Evolutionary conservation across 345 rosid genomes (phyloP).

Genomic region (Eutrema heterophyllum): DNA sequence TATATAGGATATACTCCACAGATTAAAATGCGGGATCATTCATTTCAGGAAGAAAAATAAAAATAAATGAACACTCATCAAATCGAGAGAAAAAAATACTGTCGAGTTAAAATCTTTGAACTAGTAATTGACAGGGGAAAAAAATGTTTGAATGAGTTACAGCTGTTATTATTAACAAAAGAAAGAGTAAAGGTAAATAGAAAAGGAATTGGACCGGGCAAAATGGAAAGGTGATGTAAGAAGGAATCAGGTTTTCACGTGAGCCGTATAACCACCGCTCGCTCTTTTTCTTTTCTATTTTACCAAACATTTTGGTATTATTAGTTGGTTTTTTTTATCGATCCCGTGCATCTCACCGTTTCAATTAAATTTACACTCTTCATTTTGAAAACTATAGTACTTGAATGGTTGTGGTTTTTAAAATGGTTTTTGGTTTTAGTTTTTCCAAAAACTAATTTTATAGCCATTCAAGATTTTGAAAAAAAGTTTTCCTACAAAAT

Average conservation of each 20-base stretch:
- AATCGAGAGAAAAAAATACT: neutral
- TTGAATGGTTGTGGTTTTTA: too few species aligned
- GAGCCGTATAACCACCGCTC: slow-evolving; percentile 22
- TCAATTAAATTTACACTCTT: neutral
- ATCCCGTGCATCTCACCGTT: slow-evolving; percentile 15
- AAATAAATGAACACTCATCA: neutral
- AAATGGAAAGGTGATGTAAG: slow-evolving; percentile 2
- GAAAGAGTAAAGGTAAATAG: neutral
- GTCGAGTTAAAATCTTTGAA: neutral
- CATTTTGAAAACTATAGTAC: neutral
- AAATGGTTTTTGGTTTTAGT: too few species aligned
- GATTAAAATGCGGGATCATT: neutral
- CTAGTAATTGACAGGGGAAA: neutral
- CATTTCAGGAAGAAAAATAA: neutral
- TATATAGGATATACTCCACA: too few species aligned
- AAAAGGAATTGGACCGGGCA: slow-evolving; percentile 13
- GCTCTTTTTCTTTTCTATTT: neutral
- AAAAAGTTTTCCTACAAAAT: too few species aligned
- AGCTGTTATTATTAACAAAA: neutral
- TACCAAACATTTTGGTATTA: neutral
- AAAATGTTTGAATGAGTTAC: slow-evolving; percentile 1
- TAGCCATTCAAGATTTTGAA: too few species aligned
- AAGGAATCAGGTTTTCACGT: slow-evolving; percentile 22
- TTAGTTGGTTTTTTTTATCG: neutral
- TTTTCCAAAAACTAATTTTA: too few species aligned